Evolutionary conservation across 768 basidiomycete genomes (phyloP).

Genomic region (Tricholoma flavovirens): DNA sequence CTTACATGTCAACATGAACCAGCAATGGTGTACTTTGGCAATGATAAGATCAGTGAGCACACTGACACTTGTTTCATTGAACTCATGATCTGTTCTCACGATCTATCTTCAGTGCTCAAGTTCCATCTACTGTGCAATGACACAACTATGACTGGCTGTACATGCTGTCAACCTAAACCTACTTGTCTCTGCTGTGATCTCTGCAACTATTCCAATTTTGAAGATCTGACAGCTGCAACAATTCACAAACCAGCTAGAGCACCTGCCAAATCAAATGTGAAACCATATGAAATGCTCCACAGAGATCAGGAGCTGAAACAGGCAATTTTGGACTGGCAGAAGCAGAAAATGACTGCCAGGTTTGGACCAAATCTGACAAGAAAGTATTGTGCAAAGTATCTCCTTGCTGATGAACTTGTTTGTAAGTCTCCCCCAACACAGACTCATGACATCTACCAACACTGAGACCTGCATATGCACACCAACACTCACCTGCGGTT

Average conservation of each 20-base stretch:
- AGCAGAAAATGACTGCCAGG: not conserved
- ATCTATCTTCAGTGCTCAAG: not conserved
- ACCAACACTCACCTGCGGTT: no score
- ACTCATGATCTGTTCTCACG: not conserved
- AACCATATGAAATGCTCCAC: not conserved
- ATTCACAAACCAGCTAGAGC: not conserved
- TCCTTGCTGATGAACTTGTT: not conserved
- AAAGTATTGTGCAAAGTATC: not conserved
- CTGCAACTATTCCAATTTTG: not conserved
- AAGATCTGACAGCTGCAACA: no score
- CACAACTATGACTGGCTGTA: not conserved
- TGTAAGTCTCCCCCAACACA: no score
- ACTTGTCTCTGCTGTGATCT: not conserved
- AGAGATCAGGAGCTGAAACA: not conserved
- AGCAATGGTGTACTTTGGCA: not conserved
- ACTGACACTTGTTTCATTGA: not conserved
- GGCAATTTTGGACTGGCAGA: not conserved
- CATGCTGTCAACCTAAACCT: not conserved
- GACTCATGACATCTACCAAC: no score
- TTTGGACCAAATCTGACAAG: not conserved
- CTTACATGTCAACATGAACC: not conserved
- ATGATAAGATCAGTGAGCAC: not conserved
- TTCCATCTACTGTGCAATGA: not conserved
- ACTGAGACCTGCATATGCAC: no score
- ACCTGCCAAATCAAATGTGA: not conserved